Conservation (phyloP, 2,329 filamentous ascomycete species). For the Sporothrix luriei region DNA sequence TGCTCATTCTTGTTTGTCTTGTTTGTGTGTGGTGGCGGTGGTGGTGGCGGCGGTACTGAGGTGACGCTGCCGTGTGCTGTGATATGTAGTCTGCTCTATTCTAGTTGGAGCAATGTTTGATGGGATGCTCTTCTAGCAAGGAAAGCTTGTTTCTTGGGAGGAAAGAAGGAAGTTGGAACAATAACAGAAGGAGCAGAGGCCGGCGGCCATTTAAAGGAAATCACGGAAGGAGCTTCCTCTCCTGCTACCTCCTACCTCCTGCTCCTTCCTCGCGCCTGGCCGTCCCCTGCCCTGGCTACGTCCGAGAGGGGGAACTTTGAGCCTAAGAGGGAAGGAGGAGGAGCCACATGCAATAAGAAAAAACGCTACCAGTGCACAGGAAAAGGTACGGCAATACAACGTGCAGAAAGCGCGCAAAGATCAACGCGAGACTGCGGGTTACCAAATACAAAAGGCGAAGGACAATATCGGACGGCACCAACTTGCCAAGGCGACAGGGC, state of each 20-base stretch:
- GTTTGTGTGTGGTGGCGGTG: not conserved
- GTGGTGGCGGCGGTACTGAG: not conserved
- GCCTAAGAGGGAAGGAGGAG: not conserved
- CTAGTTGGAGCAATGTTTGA: too few relatives aligned
- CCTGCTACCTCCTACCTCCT: not conserved
- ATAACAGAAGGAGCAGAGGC: constrained; percentile 12
- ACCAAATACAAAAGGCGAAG: not conserved
- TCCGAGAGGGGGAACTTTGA: constrained; percentile 21
- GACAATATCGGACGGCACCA: not conserved
- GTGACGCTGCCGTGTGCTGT: not conserved
- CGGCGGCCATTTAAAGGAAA: constrained; percentile 22
- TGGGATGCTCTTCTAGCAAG: not conserved
- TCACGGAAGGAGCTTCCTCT: not conserved
- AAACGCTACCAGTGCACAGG: not conserved
- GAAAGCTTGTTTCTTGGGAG: not conserved
- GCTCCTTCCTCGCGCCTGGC: not conserved
- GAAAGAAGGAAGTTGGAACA: not conserved
- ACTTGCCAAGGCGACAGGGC: not conserved
- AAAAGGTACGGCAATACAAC: not conserved
- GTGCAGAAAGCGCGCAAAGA: not conserved
- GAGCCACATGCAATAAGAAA: constrained; percentile 7
- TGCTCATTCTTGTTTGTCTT: not conserved
- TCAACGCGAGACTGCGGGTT: constrained; percentile 15
- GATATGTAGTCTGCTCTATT: not conserved
- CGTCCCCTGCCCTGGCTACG: constrained; percentile 7